Conservation (phyloP, 495 filamentous ascomycete species). For the Aspergillus indologenus region DNA sequence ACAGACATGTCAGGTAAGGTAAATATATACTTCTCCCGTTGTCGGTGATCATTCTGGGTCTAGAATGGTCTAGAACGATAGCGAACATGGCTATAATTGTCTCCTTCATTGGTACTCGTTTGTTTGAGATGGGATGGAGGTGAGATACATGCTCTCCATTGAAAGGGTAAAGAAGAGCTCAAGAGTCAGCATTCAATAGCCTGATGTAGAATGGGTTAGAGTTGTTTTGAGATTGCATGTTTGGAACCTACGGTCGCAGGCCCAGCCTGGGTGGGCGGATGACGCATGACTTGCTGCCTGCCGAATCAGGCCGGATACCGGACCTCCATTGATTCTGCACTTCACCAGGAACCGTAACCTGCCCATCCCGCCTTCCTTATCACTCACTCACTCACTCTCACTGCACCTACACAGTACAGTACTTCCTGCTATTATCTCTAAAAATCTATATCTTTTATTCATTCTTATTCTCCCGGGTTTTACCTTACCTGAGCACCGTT, state of each 20-base stretch:
- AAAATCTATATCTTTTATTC: no score
- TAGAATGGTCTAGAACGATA: neutral
- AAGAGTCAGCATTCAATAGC: neutral
- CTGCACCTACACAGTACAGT: no score
- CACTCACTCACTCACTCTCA: slow-evolving; percentile 6
- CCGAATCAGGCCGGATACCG: slow-evolving; percentile 9
- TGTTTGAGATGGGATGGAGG: no score
- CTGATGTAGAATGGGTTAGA: neutral
- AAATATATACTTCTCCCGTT: neutral
- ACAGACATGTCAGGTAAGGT: neutral
- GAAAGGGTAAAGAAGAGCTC: neutral
- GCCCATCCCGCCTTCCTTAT: slow-evolving; percentile 12
- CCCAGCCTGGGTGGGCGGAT: slow-evolving; percentile 2
- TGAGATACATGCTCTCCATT: no score
- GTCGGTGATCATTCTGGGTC: neutral
- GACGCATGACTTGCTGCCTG: slow-evolving; percentile 19
- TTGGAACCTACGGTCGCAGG: neutral
- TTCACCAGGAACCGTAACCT: slow-evolving; percentile 18
- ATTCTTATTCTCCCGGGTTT: no score
- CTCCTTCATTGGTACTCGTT: neutral
- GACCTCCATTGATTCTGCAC: slow-evolving; percentile 15
- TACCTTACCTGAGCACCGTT: neutral
- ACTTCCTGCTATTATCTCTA: no score
- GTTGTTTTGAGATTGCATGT: neutral
- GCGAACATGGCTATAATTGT: neutral